Conservation (phyloP, 2,329 filamentous ascomycete species). For the Talaromyces sp. region DNA sequence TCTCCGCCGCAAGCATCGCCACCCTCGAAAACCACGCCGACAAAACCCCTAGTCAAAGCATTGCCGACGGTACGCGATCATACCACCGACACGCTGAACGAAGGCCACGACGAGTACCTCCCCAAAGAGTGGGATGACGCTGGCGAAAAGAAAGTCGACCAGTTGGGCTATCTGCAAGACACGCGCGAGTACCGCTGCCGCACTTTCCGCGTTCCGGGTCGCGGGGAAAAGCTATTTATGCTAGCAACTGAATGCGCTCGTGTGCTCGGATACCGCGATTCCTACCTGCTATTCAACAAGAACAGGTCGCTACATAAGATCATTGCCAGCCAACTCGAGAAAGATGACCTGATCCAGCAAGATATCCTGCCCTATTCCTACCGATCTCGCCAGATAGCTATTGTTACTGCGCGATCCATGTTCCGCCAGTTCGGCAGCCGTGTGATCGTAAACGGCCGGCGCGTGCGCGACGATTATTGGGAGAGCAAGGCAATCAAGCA, state of each 20-base stretch:
- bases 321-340: slow-evolving; percentile 90
- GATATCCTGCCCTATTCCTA: slow-evolving; percentile 97
- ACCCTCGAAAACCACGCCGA: slow-evolving; percentile 68
- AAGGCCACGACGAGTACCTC: slow-evolving; percentile 88
- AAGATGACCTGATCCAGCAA: slow-evolving; percentile 91
- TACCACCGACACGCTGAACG: slow-evolving; percentile 88
- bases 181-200: slow-evolving; percentile 85
- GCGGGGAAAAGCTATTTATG: slow-evolving; percentile 96
- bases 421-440: slow-evolving; percentile 96
- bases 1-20: slow-evolving; percentile 59
- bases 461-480: slow-evolving; percentile 98
- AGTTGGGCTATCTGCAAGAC: slow-evolving; percentile 75
- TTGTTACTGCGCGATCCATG: slow-evolving; percentile 96
- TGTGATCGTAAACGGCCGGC: slow-evolving; percentile 80
- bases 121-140: slow-evolving; percentile 88
- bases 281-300: slow-evolving; percentile 98
- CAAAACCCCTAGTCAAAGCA: slow-evolving; percentile 81
- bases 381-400: slow-evolving; percentile 95
- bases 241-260: slow-evolving; percentile 94
- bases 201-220: slow-evolving; percentile 86
- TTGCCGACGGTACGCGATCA: slow-evolving; percentile 94
- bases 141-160: slow-evolving; percentile 88
- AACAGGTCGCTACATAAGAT: slow-evolving; percentile 96
- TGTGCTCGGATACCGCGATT: slow-evolving; percentile 89
- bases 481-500: slow-evolving; percentile 95